A percentile compares a stretch with the other conserved stretches of the same genome.
Conservation (phyloP, 768 basidiomycete genomes). For the Suillus clintonianus region DNA sequence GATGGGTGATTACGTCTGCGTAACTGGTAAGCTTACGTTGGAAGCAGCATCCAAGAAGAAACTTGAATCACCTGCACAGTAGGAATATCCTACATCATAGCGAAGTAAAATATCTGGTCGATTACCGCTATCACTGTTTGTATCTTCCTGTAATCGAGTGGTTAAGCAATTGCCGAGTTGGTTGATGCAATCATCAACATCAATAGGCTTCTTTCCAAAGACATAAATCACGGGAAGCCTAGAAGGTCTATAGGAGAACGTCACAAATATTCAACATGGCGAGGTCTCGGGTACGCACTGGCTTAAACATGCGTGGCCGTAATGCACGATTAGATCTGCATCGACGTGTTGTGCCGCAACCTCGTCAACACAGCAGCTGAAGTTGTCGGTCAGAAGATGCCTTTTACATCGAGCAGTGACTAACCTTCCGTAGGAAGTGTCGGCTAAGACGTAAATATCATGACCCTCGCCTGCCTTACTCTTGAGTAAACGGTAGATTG, state of each 20-base stretch:
- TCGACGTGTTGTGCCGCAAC: conserved; percentile 93
- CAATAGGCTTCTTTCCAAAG: conserved; percentile 74
- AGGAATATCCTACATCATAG: conserved; percentile 78
- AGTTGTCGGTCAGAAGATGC: conserved; percentile 6
- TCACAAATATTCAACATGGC: background rate
- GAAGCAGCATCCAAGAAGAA: background rate
- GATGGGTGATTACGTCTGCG: background rate
- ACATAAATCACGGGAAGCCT: conserved; percentile 89
- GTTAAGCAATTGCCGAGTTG: conserved; percentile 40
- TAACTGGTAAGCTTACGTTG: background rate
- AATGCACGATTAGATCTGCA: conserved; percentile 90
- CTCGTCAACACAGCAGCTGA: conserved; percentile 94
- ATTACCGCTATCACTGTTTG: background rate
- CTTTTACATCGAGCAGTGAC: conserved; percentile 19
- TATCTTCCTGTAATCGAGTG: conserved; percentile 1
- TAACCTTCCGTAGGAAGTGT: conserved; percentile 96
- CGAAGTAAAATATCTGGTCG: conserved; percentile 52
- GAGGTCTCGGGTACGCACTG: conserved; percentile 52
- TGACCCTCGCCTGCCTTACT: conserved; percentile 39
- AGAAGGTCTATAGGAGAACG: conserved; percentile 60
- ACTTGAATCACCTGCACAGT: conserved; percentile 53
- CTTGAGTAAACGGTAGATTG: conserved; percentile 74
- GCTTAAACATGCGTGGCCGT: conserved; percentile 95
- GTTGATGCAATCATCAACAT: conserved; percentile 51
- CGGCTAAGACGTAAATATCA: conserved; percentile 90